phyloP scores from a whole-genome alignment of 352 stramenopile genomes.

The Pythium phragmitis region DNA sequence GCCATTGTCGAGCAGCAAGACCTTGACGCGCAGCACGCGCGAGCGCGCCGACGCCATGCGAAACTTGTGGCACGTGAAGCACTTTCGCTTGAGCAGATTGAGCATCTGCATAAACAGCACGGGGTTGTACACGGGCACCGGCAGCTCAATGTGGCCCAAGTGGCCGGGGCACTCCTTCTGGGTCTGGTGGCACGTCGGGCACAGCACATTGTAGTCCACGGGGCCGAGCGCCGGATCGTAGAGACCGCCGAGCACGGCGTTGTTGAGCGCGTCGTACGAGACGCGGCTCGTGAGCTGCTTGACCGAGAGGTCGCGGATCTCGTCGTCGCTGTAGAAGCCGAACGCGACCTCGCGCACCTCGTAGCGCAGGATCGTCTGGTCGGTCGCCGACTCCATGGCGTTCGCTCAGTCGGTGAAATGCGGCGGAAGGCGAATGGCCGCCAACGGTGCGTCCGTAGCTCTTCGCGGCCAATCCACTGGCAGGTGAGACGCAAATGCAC shows the following conservation, averaged over 20 bases:
- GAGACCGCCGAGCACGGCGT: slow-evolving; percentile 93
- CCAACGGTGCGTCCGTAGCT: slow-evolving; percentile 15
- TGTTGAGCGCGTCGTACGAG: slow-evolving; percentile 95
- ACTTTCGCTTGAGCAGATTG: slow-evolving; percentile 97
- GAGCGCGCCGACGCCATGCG: slow-evolving; percentile 70
- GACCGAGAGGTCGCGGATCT: slow-evolving; percentile 95
- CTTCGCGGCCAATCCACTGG: slow-evolving; percentile 25
- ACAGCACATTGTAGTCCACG: slow-evolving; percentile 89
- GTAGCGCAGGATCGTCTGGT: slow-evolving; percentile 90
- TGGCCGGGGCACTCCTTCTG: slow-evolving; percentile 97
- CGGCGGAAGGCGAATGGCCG: slow-evolving; percentile 13
- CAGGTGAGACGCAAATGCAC: slow-evolving; percentile 13
- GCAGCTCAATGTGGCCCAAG: slow-evolving; percentile 98
- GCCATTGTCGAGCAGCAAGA: slow-evolving; percentile 90
- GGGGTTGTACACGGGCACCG: slow-evolving; percentile 98
- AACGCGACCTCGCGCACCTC: slow-evolving; percentile 92
- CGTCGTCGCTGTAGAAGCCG: slow-evolving; percentile 97
- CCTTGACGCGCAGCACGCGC: slow-evolving; percentile 87
- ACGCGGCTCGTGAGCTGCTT: slow-evolving; percentile 96
- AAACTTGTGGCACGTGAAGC: slow-evolving; percentile 98
- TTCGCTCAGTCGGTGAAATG: neutral
- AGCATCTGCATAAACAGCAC: slow-evolving; percentile 96
- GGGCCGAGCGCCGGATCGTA: slow-evolving; percentile 97
- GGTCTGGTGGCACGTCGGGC: slow-evolving; percentile 95
- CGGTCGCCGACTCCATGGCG: slow-evolving; percentile 82